Evolutionary conservation across 1,284 basidiomycete species (phyloP), one percentile per base, ranked within the genome.

Genomic region (Grifola frondosa): DNA sequence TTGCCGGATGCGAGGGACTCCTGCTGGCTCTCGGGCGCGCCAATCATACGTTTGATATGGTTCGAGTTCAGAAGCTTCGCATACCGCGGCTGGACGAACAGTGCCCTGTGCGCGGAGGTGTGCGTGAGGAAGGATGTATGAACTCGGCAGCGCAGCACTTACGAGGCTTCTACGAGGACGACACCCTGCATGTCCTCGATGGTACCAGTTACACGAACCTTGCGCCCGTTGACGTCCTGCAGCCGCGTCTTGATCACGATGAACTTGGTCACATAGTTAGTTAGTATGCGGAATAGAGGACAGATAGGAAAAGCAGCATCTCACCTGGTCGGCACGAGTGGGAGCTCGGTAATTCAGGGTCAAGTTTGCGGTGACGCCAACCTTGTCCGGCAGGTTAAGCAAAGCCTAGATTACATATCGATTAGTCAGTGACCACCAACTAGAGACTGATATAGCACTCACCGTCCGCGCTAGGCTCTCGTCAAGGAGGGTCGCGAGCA

Each of bases 301-400:
- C 16, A 29, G 4, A 16, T 20, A 16, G 15, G 35, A 28, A 48
- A 40, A 31, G 20, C 32, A 35, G 20, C 57, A 6, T 66, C 68
- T 46, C 62, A 86, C 85, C 77, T 91, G 91, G 64, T 93, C 88
- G 1, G 91, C 91, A 45, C 76, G 79, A 1, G 88, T 90, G 0
- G 91, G 91, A 0, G 88, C 84, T 41, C 76, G 79, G 65, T 91
- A 95, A 57, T 81, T 81, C 42, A 94, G 66, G 13, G 75, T 74
- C 33, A 94, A 68, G 39, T 78, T 85, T 2, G 93, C 95, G 0
- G 95, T 98, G 10, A 98, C 93, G n/a, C 91, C 95, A 35, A 97
- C 84, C 60, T 89, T 85, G 23, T 88, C 85, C 1, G 93, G 92
- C 0, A 97, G 67, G 59, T 91, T 91, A 44, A 79, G 73, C 37